A percentile compares a stretch with the other conserved stretches of the same genome.
Evolutionary conservation across 169 alveolate genomes (phyloP).

Genomic region (Neospora caninum): DNA sequence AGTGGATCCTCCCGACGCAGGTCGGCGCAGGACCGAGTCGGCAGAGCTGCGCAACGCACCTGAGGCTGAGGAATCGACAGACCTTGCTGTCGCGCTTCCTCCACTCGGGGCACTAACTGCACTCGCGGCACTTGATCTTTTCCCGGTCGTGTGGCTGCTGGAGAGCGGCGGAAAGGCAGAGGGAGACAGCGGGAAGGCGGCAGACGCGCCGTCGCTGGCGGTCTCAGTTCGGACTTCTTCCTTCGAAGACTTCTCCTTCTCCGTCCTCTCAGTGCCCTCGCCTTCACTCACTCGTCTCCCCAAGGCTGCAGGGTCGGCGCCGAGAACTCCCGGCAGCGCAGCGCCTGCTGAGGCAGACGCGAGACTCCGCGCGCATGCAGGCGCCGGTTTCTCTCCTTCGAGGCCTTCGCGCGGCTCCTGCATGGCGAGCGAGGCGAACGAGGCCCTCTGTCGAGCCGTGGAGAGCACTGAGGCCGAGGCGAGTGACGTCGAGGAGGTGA

Average conservation of each 20-base stretch:
- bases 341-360: no score
- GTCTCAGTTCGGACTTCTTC: neutral
- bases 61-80: neutral
- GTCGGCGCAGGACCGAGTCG: neutral
- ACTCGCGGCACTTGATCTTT: neutral
- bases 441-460: neutral
- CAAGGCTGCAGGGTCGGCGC: no score
- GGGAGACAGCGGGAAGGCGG: neutral
- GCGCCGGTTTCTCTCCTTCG: neutral
- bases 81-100: neutral
- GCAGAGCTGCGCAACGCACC: neutral
- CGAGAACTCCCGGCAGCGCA: no score
- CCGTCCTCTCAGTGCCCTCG: neutral
- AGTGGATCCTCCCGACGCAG: neutral
- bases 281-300: neutral
- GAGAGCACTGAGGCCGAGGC: neutral
- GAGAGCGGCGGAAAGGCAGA: constrained; percentile 12
- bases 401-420: neutral
- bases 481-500: neutral
- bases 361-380: no score
- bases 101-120: neutral
- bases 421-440: neutral
- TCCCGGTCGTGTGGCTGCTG: no score
- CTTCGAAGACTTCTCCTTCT: no score
- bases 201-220: neutral